Evolutionary conservation across 2,329 filamentous ascomycete species (phyloP), one percentile per base, ranked within the genome.

Genomic region (Verticillium zaregamsianum): DNA sequence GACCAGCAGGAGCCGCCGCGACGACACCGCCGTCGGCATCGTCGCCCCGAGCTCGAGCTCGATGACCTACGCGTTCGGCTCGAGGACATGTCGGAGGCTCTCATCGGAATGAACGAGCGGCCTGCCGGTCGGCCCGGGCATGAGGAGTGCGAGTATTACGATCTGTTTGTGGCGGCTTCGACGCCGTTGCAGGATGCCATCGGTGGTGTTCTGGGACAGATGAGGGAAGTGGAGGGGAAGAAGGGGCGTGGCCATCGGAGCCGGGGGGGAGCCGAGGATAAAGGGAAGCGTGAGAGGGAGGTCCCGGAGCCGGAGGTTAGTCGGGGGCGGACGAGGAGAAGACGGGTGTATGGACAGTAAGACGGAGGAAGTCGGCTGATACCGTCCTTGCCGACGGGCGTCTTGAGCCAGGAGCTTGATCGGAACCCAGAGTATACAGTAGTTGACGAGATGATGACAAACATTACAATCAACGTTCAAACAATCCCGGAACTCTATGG

Each of bases 91-190:
- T 64, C 64, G 20, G 61, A 61, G 12, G 56, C 63, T 12, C 35
- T 66, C 39, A 63, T 59, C 14, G 64, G 61, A 3, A 39, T 66
- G 17, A 64, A 64, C 55, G 64, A 59, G 49, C 57, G 61, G 7
- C 61, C 64, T 17, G 57, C 25, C 4, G 37, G 20, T 2, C 33
- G 25, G 3, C 54, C 63, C 12, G 61, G 57, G 12, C 64, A 66
- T 11, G 54, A 57, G 20, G 61, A 61, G 33, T 66, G 64, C 31
- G 63, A 64, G 45, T 66, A 64, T 20, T 64, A 66, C 55, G 59
- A 64, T 3, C 57, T 59, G 17, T 66, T 66, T 20, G 40, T 60
- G 45, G 64, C 64, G 55, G 45, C 59, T 6, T 64, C 63, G n/a
- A 63, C 55, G 0, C 64, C 62, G 25, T 49, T 64, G 23, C 63